Evolutionary conservation across 2,329 filamentous ascomycete species (phyloP), one percentile per base, ranked within the genome.

Genomic region (Talaromyces sp.): DNA sequence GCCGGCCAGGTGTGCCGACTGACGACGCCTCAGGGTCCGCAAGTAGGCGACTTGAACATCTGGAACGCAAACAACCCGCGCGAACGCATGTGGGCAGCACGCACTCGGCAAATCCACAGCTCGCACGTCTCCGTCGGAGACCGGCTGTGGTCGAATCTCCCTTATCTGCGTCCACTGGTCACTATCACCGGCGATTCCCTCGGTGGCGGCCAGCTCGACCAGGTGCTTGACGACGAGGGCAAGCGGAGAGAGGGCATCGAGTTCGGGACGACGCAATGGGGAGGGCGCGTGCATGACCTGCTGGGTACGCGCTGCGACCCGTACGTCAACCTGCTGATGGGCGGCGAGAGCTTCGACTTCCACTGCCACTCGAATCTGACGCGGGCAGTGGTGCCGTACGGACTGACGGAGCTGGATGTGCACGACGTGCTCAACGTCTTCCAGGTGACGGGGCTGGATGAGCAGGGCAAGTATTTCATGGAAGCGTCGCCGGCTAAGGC

Each of bases 351-450:
- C 32, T 95, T 91, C 71, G 88, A 95, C 72, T 93, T 84, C 73
- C 90, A 95, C 71, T 96, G 91, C 73, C 90, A 93, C 69, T 91
- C 88, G 1, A 96, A 96, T 71, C 82, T 96, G 11, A 86, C 85
- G 1, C 84, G 91, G 4, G 89, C 91, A 0, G 84, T 95, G 2
- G 63, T 87, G 1, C 86, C 87, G 0, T 86, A 81, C 63, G 89
- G 89, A 0, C 72, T 95, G 49, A 82, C 79, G 5, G 91, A 95
- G 74, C 78, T 80, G 31, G 90, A 95, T 69, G 85, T 95, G 1
- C 91, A 96, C 68, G 90, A 96, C 71, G 90, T 96, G 0, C 81
- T 96, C 58, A 96, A 96, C 69, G 80, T 96, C 3, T 95, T 96
- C 70, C 91, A 96, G 72, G 89, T 93, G 7, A 95, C 91, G 0